Evolutionary conservation across 2,329 filamentous ascomycete genomes (phyloP), one percentile per base, ranked within the genome.

Genomic region (Stemphylium vesicarium): DNA sequence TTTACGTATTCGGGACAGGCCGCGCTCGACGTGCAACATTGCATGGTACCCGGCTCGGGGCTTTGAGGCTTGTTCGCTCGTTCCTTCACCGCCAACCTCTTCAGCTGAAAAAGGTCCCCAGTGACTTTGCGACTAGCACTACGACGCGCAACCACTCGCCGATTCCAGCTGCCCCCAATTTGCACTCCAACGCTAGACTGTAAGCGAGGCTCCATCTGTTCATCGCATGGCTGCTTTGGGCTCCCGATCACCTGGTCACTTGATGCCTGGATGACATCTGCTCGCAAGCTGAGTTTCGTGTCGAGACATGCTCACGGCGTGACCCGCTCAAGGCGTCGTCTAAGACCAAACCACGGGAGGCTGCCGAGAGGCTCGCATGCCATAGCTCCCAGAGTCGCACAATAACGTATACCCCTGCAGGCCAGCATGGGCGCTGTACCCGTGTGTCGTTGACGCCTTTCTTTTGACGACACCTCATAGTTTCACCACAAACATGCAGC

Each of bases 1-100:
- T 29, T 42, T 50, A 37, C 51, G 33, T 29, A n/a, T 49, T 31
- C 50, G 38, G 50, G 50, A 53, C 44, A 53, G 44, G 32, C 50
- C 50, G 44, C 39, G 33, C 15, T 42, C 7, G 22, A 29, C 4
- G 20, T 20, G 20, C 20, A 20, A 4, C 13, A 29, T 15, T 5
- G n/a, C 16, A 11, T 8, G 15, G 22, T 8, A 24, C 22, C 22
- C 22, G 22, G 22, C 22, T 29, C 26, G 9, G 26, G 10, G 26
- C 5, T 12, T 15, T 20, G 46, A 44, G 39, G 31, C 36, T 39
- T 50, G 46, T 11, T 33, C 22, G 39, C 51, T 42, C 16, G 42
- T 32, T 20, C 16, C 13, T 43, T 50, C 37, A 43, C 39, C 46
- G 46, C 40, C 39, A 24, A 44, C 40, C 31, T 15, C 43, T 12